A percentile compares a stretch with the other conserved stretches of the same genome.
Conservation (phyloP, 164 flowering plant genomes). For the Amborella trichopoda region DNA sequence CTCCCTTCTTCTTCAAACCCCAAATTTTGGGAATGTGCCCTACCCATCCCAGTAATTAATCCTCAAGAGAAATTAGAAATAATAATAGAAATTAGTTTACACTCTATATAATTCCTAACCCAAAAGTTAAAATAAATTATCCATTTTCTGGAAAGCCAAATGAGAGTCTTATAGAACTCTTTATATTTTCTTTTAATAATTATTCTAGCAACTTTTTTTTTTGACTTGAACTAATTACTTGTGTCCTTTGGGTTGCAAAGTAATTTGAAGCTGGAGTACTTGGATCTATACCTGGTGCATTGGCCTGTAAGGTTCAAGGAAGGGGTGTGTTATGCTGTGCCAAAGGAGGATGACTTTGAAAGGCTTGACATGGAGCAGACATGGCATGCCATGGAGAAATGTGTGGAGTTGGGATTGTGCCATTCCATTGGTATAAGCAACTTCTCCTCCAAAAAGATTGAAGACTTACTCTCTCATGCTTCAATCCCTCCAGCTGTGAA, state of each 20-base stretch:
- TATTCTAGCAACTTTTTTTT: too few relatives aligned
- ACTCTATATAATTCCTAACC: too few relatives aligned
- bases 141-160: too few relatives aligned
- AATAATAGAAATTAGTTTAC: too few relatives aligned
- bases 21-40: too few relatives aligned
- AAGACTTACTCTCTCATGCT: conserved; percentile 34
- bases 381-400: conserved; percentile 72
- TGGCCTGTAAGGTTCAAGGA: conserved; percentile 70
- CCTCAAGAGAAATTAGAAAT: too few relatives aligned
- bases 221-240: too few relatives aligned
- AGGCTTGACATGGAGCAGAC: conserved; percentile 45
- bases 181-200: too few relatives aligned
- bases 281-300: conserved; percentile 70
- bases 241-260: conserved; percentile 21
- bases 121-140: too few relatives aligned
- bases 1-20: too few relatives aligned
- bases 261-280: conserved; percentile 55
- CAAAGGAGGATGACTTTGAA: conserved; percentile 52
- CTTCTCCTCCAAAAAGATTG: conserved; percentile 53
- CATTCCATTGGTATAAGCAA: conserved; percentile 68
- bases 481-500: conserved; percentile 54
- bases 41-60: too few relatives aligned
- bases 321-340: conserved; percentile 29
- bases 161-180: too few relatives aligned
- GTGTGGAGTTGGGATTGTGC: conserved; percentile 59